A percentile compares a stretch with the other conserved stretches of the same genome.
Evolutionary conservation across 1,284 basidiomycete genomes (phyloP).

Genomic region (Cutaneotrichosporon cavernicola): DNA sequence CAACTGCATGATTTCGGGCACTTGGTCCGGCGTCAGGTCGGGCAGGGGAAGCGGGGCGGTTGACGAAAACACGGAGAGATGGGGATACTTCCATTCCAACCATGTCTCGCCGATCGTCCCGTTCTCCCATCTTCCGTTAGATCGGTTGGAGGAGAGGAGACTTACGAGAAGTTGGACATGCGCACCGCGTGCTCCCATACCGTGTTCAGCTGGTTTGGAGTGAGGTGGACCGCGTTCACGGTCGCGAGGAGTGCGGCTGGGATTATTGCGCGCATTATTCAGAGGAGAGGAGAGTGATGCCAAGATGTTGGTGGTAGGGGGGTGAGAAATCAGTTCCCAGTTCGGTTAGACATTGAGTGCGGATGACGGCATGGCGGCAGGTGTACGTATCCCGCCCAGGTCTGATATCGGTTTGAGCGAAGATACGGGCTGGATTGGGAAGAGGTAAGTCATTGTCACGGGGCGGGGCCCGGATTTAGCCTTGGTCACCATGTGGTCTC

Average conservation of each 20-base stretch:
- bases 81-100: conserved; percentile 65
- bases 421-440: too few species aligned
- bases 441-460: too few species aligned
- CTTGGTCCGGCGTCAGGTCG: conserved; percentile 55
- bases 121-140: conserved; percentile 66
- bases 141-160: not conserved
- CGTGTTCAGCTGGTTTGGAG: conserved; percentile 12
- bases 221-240: conserved; percentile 14
- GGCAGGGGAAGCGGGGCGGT: conserved; percentile 32
- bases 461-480: too few species aligned
- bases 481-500: too few species aligned
- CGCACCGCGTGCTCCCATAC: conserved; percentile 39
- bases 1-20: conserved; percentile 58
- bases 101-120: conserved; percentile 73
- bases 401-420: too few species aligned
- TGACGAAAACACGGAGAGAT: conserved; percentile 61
- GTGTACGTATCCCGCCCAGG: too few species aligned
- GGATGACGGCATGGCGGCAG: too few species aligned
- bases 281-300: conserved; percentile 1
- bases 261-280: not conserved
- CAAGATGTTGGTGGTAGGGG: not conserved
- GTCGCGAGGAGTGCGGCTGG: conserved; percentile 7
- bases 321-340: too few species aligned
- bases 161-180: conserved; percentile 18
- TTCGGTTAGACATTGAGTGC: too few species aligned